phyloP scores from a whole-genome alignment of 441 rosid genomes.

The Eruca vesicaria region DNA sequence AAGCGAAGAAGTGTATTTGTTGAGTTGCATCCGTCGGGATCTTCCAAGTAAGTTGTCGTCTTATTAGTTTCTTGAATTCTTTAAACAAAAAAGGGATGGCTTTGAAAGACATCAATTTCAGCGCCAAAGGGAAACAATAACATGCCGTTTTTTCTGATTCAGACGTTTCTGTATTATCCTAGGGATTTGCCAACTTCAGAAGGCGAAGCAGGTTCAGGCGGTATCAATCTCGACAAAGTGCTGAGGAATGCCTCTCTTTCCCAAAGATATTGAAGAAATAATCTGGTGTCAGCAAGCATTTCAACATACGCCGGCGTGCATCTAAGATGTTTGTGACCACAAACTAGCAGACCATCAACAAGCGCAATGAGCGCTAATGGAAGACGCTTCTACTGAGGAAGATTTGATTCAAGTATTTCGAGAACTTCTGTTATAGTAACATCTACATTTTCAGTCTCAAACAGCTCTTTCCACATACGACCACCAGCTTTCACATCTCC shows the following conservation, averaged over 20 bases:
- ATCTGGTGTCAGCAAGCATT: background rate
- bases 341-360: background rate
- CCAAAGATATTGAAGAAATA: background rate
- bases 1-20: background rate
- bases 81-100: background rate
- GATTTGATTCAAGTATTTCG: no score
- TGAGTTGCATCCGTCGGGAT: background rate
- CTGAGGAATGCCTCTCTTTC: background rate
- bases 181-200: background rate
- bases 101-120: no score
- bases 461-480: no score
- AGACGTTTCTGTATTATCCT: no score
- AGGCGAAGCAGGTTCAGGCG: background rate
- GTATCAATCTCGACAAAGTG: background rate
- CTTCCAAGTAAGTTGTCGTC: background rate
- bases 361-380: no score
- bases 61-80: background rate
- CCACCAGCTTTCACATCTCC: no score
- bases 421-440: no score
- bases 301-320: background rate
- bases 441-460: no score
- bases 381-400: no score
- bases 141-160: background rate
- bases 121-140: background rate
- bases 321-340: background rate